Conservation (phyloP, 2,329 filamentous ascomycete species). For the Aspergillus tubingensis region DNA sequence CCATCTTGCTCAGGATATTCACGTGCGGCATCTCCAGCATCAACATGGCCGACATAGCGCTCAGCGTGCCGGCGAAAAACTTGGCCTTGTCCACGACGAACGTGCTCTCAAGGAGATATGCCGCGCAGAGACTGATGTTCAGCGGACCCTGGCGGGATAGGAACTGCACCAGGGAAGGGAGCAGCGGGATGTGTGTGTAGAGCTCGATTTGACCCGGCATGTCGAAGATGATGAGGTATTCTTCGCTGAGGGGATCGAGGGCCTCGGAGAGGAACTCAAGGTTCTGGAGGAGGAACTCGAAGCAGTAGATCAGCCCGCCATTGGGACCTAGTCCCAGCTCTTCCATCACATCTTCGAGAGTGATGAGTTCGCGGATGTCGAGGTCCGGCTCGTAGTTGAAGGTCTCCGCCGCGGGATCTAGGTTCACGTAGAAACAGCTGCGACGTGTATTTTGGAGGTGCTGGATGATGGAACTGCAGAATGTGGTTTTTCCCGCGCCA, state of each 20-base stretch:
- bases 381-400: constrained; percentile 91
- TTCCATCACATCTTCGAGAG: constrained; percentile 94
- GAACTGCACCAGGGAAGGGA: constrained; percentile 80
- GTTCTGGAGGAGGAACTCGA: constrained; percentile 93
- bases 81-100: constrained; percentile 96
- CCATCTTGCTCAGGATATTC: constrained; percentile 97
- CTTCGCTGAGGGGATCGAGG: constrained; percentile 82
- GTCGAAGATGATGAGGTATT: constrained; percentile 96
- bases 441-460: constrained; percentile 87
- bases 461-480: constrained; percentile 89
- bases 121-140: constrained; percentile 88
- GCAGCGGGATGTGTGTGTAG: constrained; percentile 92
- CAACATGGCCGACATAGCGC: constrained; percentile 98
- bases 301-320: constrained; percentile 92
- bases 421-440: constrained; percentile 97
- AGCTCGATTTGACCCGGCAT: constrained; percentile 99
- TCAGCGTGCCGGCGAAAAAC: constrained; percentile 93
- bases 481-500: constrained; percentile 95
- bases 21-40: constrained; percentile 97
- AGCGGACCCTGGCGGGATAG: constrained; percentile 76
- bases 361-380: constrained; percentile 94
- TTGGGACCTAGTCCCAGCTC: constrained; percentile 89
- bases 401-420: constrained; percentile 91
- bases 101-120: constrained; percentile 92
- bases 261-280: constrained; percentile 87